Percentiles rank a stretch among this genome's conserved stretches.
Conservation (phyloP, 257 asterid genomes). For the Craterostigma plantagineum region DNA sequence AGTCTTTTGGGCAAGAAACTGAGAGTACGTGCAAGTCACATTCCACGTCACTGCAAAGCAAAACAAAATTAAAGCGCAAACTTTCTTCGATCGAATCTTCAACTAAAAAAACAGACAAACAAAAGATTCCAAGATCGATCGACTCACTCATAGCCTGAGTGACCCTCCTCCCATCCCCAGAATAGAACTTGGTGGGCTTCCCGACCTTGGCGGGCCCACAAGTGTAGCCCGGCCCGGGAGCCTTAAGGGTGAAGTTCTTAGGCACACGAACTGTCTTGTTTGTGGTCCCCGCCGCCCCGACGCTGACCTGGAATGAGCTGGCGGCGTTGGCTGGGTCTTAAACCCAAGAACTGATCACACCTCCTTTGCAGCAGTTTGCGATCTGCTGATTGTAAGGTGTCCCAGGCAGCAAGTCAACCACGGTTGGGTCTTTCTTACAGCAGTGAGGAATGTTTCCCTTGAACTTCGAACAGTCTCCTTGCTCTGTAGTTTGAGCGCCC, state of each 20-base stretch:
- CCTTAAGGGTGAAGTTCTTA: constrained; percentile 39
- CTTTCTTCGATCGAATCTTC: no score
- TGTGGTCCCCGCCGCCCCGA: constrained; percentile 40
- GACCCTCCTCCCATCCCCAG: constrained; percentile 33
- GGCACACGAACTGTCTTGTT: constrained; percentile 49
- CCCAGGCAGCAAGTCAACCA: constrained; percentile 44
- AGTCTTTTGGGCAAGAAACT: constrained; percentile 16
- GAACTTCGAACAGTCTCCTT: constrained; percentile 28
- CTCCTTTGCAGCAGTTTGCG: constrained; percentile 59
- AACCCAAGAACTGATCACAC: constrained; percentile 42
- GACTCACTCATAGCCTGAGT: constrained; percentile 66
- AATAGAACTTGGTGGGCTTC: constrained; percentile 27
- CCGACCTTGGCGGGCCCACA: constrained; percentile 48
- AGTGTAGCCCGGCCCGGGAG: constrained; percentile 58
- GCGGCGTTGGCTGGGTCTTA: constrained; percentile 42
- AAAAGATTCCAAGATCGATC: not conserved
- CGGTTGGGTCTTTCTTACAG: constrained; percentile 40
- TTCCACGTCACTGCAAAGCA: constrained; percentile 28
- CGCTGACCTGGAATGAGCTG: constrained; percentile 40
- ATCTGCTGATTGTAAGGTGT: constrained; percentile 51
- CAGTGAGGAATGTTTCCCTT: constrained; percentile 46
- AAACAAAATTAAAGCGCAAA: no score
- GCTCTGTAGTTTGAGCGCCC: constrained; percentile 24
- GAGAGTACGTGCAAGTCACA: constrained; percentile 21
- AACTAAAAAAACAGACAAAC: not conserved